Percentiles rank a stretch among this genome's conserved stretches.
These are phyloP conservation scores for Colletotrichum nymphaeae DNA, from an alignment of 2,329 filamentous ascomycete species.

Conservation along the genomic window DNA sequence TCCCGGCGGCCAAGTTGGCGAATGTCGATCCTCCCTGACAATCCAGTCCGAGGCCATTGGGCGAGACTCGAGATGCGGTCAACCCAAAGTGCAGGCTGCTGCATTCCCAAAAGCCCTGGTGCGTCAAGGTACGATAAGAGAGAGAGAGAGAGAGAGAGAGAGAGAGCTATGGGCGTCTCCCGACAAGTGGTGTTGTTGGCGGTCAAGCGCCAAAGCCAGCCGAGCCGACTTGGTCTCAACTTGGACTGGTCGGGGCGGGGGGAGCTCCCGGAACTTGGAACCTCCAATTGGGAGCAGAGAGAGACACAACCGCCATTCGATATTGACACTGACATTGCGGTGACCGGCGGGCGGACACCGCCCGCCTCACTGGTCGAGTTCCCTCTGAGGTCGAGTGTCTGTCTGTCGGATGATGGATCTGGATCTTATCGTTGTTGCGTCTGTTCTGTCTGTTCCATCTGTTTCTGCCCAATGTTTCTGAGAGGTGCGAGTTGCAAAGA, in stretches of 20 bases:
- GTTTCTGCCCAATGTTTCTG: neutral
- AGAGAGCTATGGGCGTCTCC: slow-evolving; percentile 23
- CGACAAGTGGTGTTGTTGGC: slow-evolving; percentile 27
- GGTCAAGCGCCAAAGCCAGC: slow-evolving; percentile 33
- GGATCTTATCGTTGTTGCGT: no score
- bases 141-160: neutral
- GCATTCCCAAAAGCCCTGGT: neutral
- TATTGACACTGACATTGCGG: slow-evolving; percentile 20
- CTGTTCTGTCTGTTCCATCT: neutral
- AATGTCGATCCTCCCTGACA: slow-evolving; percentile 32
- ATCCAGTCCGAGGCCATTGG: slow-evolving; percentile 33
- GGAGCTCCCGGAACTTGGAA: slow-evolving; percentile 10
- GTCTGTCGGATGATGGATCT: neutral
- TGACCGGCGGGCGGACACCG: slow-evolving; percentile 7
- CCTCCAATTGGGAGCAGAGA: no score
- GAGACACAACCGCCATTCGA: neutral
- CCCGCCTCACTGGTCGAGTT: neutral
- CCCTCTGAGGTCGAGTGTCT: neutral
- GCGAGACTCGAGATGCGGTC: slow-evolving; percentile 22
- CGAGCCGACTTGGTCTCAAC: slow-evolving; percentile 25
- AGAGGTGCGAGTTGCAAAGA: neutral
- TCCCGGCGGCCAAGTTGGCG: slow-evolving; percentile 15
- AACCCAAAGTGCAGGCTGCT: slow-evolving; percentile 8
- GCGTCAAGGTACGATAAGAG: neutral
- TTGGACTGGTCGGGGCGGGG: slow-evolving; percentile 35